Evolutionary conservation across 2,329 filamentous ascomycete species (phyloP), one percentile per base, ranked within the genome.

Genomic region (Amauroascus niger): DNA sequence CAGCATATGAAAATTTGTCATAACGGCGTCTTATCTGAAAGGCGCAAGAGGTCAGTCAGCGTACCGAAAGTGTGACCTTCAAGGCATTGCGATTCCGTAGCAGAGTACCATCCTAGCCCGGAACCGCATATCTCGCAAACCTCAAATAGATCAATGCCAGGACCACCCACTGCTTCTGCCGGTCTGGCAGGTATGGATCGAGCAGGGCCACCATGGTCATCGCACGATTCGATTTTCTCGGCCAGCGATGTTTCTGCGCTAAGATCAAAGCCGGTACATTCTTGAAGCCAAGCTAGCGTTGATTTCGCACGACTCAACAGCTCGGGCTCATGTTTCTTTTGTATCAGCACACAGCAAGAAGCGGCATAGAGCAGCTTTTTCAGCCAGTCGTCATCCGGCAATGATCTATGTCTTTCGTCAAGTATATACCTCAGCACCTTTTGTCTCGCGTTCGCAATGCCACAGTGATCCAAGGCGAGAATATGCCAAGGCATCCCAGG

Each of bases 61-160:
- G 57, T 65, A 75, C 74, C 65, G 55, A 78, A 80, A 40, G 75
- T 56, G 66, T 82, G 79, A 0, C 76, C 77, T 45, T 71, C 69
- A 1, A 59, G 60, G 60, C 79, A 82, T 40, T 71, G 67, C 0
- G 76, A 76, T 61, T 71, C 71, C 1, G 61, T 62, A 9, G 74
- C 61, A 46, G 74, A 75, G 46, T 71, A 69, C 63, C 80, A 77
- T 0, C 67, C 64, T 39, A 81, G 74, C 0, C 65, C 63, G 2
- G 69, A 63, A 14, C 70, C 64, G 58, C 79, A 82, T 50, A 80
- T 74, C 14, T 75, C 71, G 59, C 79, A 82, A n/a, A 58, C 61
- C 57, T 81, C 79, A 24, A 66, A 68, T 7, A 70, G 55, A 1
- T 64, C 59, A 3, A 57, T 58, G 1, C 61, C 64, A 7, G 61